phyloP scores from a whole-genome alignment of 768 basidiomycete species.

The Lyophyllum decastes region DNA sequence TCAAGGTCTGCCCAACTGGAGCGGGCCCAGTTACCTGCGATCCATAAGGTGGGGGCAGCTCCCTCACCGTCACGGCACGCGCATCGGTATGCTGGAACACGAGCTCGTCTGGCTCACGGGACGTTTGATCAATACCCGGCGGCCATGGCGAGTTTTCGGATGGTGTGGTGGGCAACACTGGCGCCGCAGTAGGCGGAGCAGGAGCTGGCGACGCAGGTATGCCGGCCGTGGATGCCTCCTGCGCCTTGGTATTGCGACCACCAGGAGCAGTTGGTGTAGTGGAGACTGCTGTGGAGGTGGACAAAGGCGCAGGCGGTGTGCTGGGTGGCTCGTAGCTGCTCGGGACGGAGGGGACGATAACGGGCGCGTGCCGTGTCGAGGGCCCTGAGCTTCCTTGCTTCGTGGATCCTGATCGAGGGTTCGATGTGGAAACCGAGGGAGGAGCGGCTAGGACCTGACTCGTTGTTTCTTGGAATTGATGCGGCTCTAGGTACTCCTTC shows the following conservation, averaged over 20 bases:
- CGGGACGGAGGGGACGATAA: neutral
- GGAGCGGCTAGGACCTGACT: neutral
- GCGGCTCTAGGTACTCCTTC: neutral
- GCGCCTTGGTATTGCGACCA: neutral
- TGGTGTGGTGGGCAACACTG: neutral
- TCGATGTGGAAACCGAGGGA: neutral
- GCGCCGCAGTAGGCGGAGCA: neutral
- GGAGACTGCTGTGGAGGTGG: neutral
- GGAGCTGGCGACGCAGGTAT: neutral
- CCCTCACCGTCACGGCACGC: constrained; percentile 30
- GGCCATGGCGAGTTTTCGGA: constrained; percentile 13
- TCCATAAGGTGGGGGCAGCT: constrained; percentile 37
- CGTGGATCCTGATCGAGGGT: neutral
- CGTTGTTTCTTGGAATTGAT: neutral
- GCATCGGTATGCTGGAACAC: constrained; percentile 38
- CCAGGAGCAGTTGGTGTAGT: neutral
- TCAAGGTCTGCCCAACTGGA: neutral
- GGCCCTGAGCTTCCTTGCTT: neutral
- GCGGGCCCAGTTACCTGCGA: neutral
- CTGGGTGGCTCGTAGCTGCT: constrained; percentile 1
- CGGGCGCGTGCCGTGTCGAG: neutral
- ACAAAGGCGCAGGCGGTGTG: neutral
- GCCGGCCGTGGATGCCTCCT: neutral
- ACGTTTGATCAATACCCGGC: neutral
- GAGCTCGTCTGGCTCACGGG: constrained; percentile 18